A percentile compares a stretch with the other conserved stretches of the same genome.
Evolutionary conservation across 1,284 basidiomycete species (phyloP).

Genomic region (Sutorius eximius): DNA sequence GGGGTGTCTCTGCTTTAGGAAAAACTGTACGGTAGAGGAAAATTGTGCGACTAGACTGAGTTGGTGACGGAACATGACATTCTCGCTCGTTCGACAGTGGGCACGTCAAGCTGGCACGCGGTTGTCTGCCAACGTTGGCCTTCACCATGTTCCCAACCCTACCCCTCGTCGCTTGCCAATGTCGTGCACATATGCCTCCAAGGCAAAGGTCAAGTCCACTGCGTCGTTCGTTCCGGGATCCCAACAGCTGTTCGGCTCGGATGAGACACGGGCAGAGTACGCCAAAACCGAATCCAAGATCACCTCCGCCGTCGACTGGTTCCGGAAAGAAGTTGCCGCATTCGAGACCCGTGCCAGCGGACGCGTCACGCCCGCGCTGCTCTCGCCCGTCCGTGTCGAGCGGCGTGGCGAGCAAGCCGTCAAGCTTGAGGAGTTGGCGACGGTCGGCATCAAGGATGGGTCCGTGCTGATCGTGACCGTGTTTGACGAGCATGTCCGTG

Average conservation of each 20-base stretch:
- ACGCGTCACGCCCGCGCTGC: slow-evolving; percentile 67
- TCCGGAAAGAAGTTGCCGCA: slow-evolving; percentile 64
- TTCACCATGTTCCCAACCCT: background rate
- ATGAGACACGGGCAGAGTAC: slow-evolving; percentile 52
- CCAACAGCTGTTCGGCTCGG: slow-evolving; percentile 51
- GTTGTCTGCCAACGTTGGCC: background rate
- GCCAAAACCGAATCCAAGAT: slow-evolving; percentile 62
- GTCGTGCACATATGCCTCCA: slow-evolving; percentile 32
- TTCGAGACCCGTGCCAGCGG: slow-evolving; percentile 72
- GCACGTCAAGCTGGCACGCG: slow-evolving; percentile 7
- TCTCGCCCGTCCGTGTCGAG: slow-evolving; percentile 66
- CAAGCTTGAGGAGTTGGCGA: slow-evolving; percentile 67
- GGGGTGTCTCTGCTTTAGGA: slow-evolving; percentile 2
- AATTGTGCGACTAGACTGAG: background rate
- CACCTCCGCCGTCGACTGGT: slow-evolving; percentile 63
- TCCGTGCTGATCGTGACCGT: slow-evolving; percentile 67
- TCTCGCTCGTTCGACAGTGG: slow-evolving; percentile 13
- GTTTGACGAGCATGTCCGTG: slow-evolving; percentile 70
- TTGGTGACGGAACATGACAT: slow-evolving; percentile 7
- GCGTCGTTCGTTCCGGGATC: slow-evolving; percentile 56
- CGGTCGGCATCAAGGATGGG: slow-evolving; percentile 76
- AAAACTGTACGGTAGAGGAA: background rate
- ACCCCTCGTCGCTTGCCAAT: background rate
- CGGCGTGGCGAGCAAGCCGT: slow-evolving; percentile 41
- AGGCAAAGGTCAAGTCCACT: slow-evolving; percentile 45